Percentiles rank a stretch among this genome's conserved stretches.
phyloP scores from a whole-genome alignment of 345 rosid species.

The Melastoma malabathricum region DNA sequence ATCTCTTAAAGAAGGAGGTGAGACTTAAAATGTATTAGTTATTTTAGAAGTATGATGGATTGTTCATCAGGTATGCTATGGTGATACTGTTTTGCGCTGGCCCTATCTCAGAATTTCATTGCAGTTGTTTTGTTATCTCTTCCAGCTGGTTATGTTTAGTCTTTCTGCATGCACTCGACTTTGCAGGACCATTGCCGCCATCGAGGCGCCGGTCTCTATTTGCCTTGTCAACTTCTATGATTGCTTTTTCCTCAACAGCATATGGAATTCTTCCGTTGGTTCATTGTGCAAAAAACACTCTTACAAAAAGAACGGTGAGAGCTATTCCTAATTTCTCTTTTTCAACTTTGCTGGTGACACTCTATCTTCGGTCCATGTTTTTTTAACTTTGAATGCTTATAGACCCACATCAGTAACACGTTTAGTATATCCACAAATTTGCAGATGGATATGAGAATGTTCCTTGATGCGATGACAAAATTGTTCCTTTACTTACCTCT shows the following conservation, averaged over 20 bases:
- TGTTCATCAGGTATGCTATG: background rate
- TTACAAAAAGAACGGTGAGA: slow-evolving; percentile 50
- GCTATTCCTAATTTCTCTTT: background rate
- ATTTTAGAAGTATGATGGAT: background rate
- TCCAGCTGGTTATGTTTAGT: background rate
- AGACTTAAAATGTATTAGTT: slow-evolving; percentile 1
- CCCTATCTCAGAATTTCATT: slow-evolving; percentile 1
- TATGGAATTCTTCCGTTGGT: slow-evolving; percentile 45
- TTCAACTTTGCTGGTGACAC: background rate
- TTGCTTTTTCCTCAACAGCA: slow-evolving; percentile 74
- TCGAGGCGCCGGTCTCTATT: slow-evolving; percentile 76
- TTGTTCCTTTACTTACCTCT: too few relatives aligned
- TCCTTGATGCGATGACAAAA: too few relatives aligned
- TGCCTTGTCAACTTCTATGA: slow-evolving; percentile 74
- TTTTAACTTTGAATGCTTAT: background rate
- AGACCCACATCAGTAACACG: too few relatives aligned
- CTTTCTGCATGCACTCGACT: slow-evolving; percentile 1
- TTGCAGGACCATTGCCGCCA: slow-evolving; percentile 71
- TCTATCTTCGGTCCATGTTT: background rate
- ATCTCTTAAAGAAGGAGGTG: slow-evolving; percentile 69
- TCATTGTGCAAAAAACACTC: slow-evolving; percentile 33
- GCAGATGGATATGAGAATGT: too few relatives aligned
- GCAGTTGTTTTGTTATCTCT: background rate
- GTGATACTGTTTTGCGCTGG: background rate
- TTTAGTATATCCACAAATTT: too few relatives aligned